phyloP scores from a whole-genome alignment of 768 basidiomycete genomes.

The Lactarius pseudohatsudake region DNA sequence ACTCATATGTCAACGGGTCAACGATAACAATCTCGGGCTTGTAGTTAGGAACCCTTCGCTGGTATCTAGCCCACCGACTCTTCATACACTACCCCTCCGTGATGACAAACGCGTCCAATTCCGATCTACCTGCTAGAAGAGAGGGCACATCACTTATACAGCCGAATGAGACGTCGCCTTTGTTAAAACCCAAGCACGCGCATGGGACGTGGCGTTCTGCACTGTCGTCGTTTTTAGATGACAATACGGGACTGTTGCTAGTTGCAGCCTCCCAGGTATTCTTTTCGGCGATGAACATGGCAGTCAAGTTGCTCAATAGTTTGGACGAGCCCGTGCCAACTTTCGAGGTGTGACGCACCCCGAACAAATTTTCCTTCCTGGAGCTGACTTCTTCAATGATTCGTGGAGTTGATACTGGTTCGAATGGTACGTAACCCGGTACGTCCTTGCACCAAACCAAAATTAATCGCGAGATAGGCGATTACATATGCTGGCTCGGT shows the following conservation, averaged over 20 bases:
- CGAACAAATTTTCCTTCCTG: not conserved
- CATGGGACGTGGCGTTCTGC: not conserved
- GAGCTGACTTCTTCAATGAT: not conserved
- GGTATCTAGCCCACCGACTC: not conserved
- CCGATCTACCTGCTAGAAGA: not conserved
- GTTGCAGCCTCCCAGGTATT: not conserved
- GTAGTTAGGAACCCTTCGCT: no score
- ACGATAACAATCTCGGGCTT: no score
- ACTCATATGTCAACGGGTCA: no score
- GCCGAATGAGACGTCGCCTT: not conserved
- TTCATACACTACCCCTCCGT: not conserved
- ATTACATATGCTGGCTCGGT: not conserved
- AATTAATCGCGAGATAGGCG: not conserved
- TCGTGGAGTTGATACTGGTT: no score
- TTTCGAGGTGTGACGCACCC: not conserved
- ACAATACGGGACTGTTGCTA: not conserved
- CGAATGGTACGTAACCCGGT: no score
- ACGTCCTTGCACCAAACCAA: not conserved
- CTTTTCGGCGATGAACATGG: not conserved
- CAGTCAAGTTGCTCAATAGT: not conserved
- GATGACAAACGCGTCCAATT: not conserved
- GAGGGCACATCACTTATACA: not conserved
- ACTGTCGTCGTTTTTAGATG: not conserved
- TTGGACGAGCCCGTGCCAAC: conserved; percentile 1
- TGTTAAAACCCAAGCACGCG: not conserved